phyloP scores from a whole-genome alignment of 306 rosid species.

The Quercus rubra region DNA sequence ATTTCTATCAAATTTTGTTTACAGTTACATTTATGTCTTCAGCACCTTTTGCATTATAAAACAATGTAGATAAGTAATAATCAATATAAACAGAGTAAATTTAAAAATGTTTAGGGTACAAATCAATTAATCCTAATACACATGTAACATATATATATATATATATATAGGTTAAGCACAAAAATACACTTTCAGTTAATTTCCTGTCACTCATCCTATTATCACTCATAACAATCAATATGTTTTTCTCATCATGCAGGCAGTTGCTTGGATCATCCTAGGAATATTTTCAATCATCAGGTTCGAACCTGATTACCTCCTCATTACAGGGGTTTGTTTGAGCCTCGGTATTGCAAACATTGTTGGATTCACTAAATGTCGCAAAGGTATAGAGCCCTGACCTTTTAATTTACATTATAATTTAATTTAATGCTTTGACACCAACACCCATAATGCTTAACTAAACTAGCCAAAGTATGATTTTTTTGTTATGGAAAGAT shows the following conservation, averaged over 20 bases:
- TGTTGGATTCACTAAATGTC: constrained; percentile 94
- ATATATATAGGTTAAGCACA: too few species aligned
- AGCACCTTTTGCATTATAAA: neutral
- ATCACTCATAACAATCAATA: too few species aligned
- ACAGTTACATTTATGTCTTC: neutral
- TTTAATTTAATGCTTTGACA: neutral
- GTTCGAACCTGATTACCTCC: constrained; percentile 2
- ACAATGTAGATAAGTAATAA: neutral
- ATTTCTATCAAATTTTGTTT: neutral
- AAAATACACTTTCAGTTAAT: too few species aligned
- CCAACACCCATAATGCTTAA: neutral
- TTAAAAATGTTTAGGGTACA: too few species aligned
- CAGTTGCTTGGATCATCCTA: constrained; percentile 68
- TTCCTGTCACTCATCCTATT: neutral
- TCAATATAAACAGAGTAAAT: too few species aligned
- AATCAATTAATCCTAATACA: too few species aligned
- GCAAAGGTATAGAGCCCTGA: constrained; percentile 59
- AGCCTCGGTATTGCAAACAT: constrained; percentile 74
- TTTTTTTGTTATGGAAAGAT: neutral
- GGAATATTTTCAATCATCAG: constrained; percentile 49
- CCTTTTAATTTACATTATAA: neutral
- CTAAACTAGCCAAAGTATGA: too few species aligned
- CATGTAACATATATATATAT: too few species aligned
- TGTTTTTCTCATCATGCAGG: constrained; percentile 35
- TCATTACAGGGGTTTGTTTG: constrained; percentile 3